Evolutionary conservation across 768 basidiomycete species (phyloP).

Genomic region (Naganishia randhawae): DNA sequence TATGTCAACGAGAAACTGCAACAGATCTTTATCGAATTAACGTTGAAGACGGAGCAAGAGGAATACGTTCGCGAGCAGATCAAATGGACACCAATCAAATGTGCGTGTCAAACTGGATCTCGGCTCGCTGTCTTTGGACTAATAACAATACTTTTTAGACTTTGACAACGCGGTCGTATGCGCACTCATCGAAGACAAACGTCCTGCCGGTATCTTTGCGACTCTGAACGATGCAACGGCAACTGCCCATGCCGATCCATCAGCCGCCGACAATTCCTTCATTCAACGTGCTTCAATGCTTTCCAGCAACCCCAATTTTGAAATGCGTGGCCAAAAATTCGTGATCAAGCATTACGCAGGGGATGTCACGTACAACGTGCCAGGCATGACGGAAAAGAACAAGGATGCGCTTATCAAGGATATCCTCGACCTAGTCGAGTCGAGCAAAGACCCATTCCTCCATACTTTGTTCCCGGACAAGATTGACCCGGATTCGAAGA

Average conservation of each 20-base stretch:
- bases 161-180: slow-evolving; percentile 69
- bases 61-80: slow-evolving; percentile 98
- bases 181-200: slow-evolving; percentile 91
- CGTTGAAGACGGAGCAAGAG: slow-evolving; percentile 97
- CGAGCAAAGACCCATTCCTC: slow-evolving; percentile 77
- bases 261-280: slow-evolving; percentile 95
- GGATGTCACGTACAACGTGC: slow-evolving; percentile 94
- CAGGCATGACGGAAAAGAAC: slow-evolving; percentile 99
- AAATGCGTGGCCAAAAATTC: slow-evolving; percentile 89
- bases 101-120: slow-evolving; percentile 47
- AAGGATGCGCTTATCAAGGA: slow-evolving; percentile 96
- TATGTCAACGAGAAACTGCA: slow-evolving; percentile 99
- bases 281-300: slow-evolving; percentile 80
- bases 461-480: slow-evolving; percentile 87
- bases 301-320: slow-evolving; percentile 85
- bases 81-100: slow-evolving; percentile 99
- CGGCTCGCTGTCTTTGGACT: background rate
- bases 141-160: slow-evolving; percentile 33
- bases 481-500: slow-evolving; percentile 94
- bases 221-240: slow-evolving; percentile 98
- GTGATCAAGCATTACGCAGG: slow-evolving; percentile 95
- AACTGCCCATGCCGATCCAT: slow-evolving; percentile 93
- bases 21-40: slow-evolving; percentile 98
- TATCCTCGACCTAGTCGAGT: slow-evolving; percentile 78
- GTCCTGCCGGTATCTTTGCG: slow-evolving; percentile 95